Evolutionary conservation across 305 asterid genomes (phyloP), one percentile per base, ranked within the genome.

Genomic region (Plantago coronopus): DNA sequence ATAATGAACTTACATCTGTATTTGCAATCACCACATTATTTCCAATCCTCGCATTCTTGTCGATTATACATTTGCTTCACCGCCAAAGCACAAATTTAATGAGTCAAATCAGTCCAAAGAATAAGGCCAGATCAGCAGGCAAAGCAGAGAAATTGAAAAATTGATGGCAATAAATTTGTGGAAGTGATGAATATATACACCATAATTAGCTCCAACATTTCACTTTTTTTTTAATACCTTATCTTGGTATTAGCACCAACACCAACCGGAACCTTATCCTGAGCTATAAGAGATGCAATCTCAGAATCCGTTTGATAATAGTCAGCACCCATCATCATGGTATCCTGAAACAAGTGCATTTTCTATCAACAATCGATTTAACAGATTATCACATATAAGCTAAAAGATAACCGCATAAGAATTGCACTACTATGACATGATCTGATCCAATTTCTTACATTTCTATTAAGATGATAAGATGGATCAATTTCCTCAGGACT

Each of bases 301-400:
- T 93, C 97, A 17, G 88, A 69, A 57, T 93, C 96, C 3, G 99
- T 93, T 71, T 93, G 99, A 66, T 93, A 93, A 65, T 71, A 83
- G 63, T 89, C 99, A 1, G 97, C 96, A n/a, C 99, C 99, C 96
- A 93, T 89, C 97, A 93, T 85, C 97, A 89, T 81, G 4, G 99
- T 93, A 77, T 93, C 94, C 97, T 93, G 81, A 72, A 73, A 74
- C 22, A 72, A 12, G 40, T 38, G 13, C 22, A 38, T 13, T 49
- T 43, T 65, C 11, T 5, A n/a, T 59, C 21, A 31, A 15, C 14
- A 29, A 23, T 55, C 65, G 2, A 47, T 13, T 18, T 6, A 17
- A 20, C n/a, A 25, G 17, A 43, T 44, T 38, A 29, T 18, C 57
- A 51, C 54, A 48, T 0, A 13, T 8, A 48, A 18, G 2, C 13